Base-by-base conservation (phyloP, 2,329 filamentous ascomycete species). In the Hymenoscyphus linearis region DNA sequence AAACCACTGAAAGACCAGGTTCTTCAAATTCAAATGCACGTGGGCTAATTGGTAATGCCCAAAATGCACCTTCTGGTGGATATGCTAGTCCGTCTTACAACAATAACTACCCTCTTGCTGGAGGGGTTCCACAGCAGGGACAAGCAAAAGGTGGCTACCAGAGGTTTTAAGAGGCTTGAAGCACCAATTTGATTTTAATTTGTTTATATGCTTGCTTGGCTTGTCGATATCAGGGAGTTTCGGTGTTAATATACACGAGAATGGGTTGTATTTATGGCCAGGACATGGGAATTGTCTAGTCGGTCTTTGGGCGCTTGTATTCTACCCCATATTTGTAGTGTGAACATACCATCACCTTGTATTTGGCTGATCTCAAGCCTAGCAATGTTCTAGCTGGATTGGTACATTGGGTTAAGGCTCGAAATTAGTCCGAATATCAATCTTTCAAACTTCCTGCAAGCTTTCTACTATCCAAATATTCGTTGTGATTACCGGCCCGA, bases 1-100 rank as follows among this genome's bases (percentile, higher is more conserved):
- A 57, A 47, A 62, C 58, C 54, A 63, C 66, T 5, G 59, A 50
- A 58, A 53, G 26, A 13, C 57, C 52, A 37, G 53, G 31, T 7
- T 55, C 31, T 7, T 25, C 26, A 3, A 18, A 55, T 35, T 55
- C 52, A 34, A 53, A 53, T 50, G n/a, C 22, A 13, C 44, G 52
- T 7, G 52, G 52, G 9, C 27, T 53, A 34, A 53, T 53, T 14
- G 52, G 52, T 53, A 27, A 22, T 31, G 52, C 52, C 1, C 52
- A 53, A n/a, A 57, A 18, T 40, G 31, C 35, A n/a, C 9, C 44
- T 40, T 57, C 55, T 57, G 55, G 55, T 25, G 55, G 55, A 26
- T 44, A 31, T 18, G 27, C 25, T 14, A 34, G 26, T 14, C 52
- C 26, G 14, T n/a, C 26, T 16, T 34, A 18, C 52, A 53, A 34